Base-by-base conservation (phyloP, 345 rosid genomes). In the Citrus inodora region DNA sequence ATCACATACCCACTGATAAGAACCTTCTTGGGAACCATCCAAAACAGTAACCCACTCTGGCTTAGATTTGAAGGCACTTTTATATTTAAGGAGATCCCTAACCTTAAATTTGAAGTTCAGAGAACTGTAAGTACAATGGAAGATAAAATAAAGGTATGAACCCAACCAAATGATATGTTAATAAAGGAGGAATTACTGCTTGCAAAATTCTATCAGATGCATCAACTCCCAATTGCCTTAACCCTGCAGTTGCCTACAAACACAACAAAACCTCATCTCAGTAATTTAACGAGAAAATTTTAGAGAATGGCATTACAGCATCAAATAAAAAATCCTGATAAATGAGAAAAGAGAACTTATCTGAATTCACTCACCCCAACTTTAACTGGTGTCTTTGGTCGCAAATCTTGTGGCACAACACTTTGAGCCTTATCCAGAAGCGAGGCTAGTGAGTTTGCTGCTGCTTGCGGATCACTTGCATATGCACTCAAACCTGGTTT, bases 21-120 rank as follows among this genome's bases (percentile, higher is more conserved):
- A 86, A 74, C 98, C 99, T 86, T 96, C 99, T 85, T 96, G 99
- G 56, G 92, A 85, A 58, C 99, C 99, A 85, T 96, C 99, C 84
- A 96, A 84, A 75, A 94, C 94, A 83, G 82, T 81, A 59, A 96
- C 99, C 69, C 79, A 92, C 69, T 81, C 79, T 24, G 87, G 82
- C 82, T 92, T 92, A 63, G 81, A 87, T 79, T 88, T 92, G 74
- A 96, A 88, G 81, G 86, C 83, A 85, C 97, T 96, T 79, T 87
- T 91, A 79, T 86, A 90, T 87, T 79, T 92, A 84, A 96, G 84
- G 77, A 96, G 92, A 61, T 91, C 92, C 83, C 90, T 92, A 81
- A 96, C 99, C 98, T 94, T 85, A 65, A 73, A 72, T 71, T 74
- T 9, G 73, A 78, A 82, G 51, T 76, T 73, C 58, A 70, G 81